These are phyloP conservation scores for Clitoria ternatea DNA, from an alignment of 306 rosid species.

Conservation along the genomic window DNA sequence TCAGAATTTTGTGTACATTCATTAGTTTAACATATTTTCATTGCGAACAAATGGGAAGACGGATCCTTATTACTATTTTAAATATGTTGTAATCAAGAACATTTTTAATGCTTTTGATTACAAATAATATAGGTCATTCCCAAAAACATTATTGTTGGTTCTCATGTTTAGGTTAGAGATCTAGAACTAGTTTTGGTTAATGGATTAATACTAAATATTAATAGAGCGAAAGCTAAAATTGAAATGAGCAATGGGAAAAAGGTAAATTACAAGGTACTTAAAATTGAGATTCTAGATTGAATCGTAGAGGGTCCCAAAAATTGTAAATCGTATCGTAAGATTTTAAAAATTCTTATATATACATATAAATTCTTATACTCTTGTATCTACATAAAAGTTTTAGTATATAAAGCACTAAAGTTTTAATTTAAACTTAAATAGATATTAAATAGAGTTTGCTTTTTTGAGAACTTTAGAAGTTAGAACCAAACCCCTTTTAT, in stretches of 20 bases:
- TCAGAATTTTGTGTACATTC: not conserved
- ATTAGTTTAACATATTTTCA: constrained; percentile 8
- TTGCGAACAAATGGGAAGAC: not conserved
- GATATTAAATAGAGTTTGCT: no score
- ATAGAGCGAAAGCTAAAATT: constrained; percentile 80
- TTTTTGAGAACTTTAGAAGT: no score
- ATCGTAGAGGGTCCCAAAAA: no score
- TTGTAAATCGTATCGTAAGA: no score
- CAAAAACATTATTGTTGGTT: constrained; percentile 67
- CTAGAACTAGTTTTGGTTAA: constrained; percentile 72
- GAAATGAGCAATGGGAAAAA: constrained; percentile 51
- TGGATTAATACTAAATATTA: constrained; percentile 61
- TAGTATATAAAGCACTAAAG: no score
- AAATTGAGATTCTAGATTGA: no score
- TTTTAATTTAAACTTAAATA: no score
- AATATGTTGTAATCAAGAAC: constrained; percentile 5
- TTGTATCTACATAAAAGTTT: no score
- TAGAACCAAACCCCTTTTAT: no score
- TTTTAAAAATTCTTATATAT: no score
- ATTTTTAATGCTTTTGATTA: constrained; percentile 8
- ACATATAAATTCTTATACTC: no score
- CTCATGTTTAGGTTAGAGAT: constrained; percentile 80
- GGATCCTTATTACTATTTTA: not conserved
- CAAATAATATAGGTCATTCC: constrained; percentile 55
- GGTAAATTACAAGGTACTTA: no score